phyloP scores from a whole-genome alignment of 2,329 filamentous ascomycete species.

The Calonectria pseudoreteaudii region DNA sequence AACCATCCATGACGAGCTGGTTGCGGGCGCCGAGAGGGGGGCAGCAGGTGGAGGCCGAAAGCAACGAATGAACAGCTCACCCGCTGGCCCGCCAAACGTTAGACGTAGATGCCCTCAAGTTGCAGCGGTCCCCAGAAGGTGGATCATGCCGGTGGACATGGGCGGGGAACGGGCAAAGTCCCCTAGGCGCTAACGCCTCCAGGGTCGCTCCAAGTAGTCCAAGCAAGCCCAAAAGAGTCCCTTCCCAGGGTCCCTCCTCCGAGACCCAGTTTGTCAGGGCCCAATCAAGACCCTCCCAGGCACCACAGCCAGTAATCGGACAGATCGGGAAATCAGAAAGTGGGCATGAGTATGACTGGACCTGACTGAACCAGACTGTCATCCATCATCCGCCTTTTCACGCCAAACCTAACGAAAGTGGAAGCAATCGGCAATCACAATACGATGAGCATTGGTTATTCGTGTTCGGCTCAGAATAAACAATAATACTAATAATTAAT shows the following conservation, averaged over 20 bases:
- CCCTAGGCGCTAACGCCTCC: constrained; percentile 37
- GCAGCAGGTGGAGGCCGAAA: constrained; percentile 6
- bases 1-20: constrained; percentile 9
- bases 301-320: constrained; percentile 50
- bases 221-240: neutral
- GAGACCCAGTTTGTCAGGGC: constrained; percentile 31
- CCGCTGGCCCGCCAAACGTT: constrained; percentile 23
- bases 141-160: constrained; percentile 26
- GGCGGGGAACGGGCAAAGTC: constrained; percentile 35
- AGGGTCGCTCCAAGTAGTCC: constrained; percentile 46
- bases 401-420: constrained; percentile 3
- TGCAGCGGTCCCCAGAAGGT: neutral
- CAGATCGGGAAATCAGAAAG: constrained; percentile 42
- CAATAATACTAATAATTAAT: neutral
- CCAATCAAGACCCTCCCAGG: neutral
- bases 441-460: neutral
- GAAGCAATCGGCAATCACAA: constrained; percentile 8
- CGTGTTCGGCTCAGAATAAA: neutral
- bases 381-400: neutral
- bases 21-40: constrained; percentile 32
- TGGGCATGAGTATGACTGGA: neutral
- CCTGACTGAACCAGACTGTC: neutral
- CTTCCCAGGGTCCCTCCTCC: constrained; percentile 25
- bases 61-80: neutral
- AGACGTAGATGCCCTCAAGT: neutral